Evolutionary conservation across 1,284 basidiomycete genomes (phyloP).

Genomic region (Neolentinus lepideus): DNA sequence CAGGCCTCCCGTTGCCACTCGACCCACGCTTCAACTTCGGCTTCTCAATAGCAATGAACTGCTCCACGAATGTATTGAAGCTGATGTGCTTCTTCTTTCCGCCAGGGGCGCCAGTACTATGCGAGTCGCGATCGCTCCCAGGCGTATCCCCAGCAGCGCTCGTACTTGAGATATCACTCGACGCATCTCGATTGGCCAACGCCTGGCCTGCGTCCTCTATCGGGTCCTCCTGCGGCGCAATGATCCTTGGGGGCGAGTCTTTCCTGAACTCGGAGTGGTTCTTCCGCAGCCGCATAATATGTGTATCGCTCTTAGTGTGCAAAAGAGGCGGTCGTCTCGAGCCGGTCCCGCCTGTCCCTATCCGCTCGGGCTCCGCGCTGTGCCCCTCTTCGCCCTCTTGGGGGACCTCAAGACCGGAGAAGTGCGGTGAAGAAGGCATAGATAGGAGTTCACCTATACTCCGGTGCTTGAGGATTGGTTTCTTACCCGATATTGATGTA

Average conservation of each 20-base stretch:
- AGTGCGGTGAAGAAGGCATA: constrained; percentile 46
- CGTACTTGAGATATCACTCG: background rate
- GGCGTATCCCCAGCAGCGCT: constrained; percentile 14
- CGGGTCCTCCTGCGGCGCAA: constrained; percentile 13
- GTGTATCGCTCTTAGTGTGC: constrained; percentile 82
- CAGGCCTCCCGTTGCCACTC: background rate
- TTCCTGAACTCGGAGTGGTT: constrained; percentile 44
- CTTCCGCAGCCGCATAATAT: constrained; percentile 53
- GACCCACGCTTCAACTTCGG: constrained; percentile 30
- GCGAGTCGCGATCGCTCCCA: constrained; percentile 29
- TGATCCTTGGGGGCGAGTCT: constrained; percentile 59
- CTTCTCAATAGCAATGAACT: constrained; percentile 91
- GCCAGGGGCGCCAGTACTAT: constrained; percentile 9
- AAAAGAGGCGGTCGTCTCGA: constrained; percentile 49
- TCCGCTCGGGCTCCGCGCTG: background rate
- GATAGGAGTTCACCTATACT: constrained; percentile 88
- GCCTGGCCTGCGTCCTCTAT: constrained; percentile 6
- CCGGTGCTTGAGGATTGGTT: constrained; percentile 95
- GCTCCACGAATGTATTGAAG: constrained; percentile 98
- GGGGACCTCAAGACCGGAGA: constrained; percentile 34
- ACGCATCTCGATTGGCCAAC: constrained; percentile 1
- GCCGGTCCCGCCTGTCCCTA: constrained; percentile 2
- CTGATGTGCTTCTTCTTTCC: constrained; percentile 80
- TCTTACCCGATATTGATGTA: constrained; percentile 30
- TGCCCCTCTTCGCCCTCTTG: constrained; percentile 22